Evolutionary conservation across 768 basidiomycete genomes (phyloP), one percentile per base, ranked within the genome.

Genomic region (Dendrothele bispora): DNA sequence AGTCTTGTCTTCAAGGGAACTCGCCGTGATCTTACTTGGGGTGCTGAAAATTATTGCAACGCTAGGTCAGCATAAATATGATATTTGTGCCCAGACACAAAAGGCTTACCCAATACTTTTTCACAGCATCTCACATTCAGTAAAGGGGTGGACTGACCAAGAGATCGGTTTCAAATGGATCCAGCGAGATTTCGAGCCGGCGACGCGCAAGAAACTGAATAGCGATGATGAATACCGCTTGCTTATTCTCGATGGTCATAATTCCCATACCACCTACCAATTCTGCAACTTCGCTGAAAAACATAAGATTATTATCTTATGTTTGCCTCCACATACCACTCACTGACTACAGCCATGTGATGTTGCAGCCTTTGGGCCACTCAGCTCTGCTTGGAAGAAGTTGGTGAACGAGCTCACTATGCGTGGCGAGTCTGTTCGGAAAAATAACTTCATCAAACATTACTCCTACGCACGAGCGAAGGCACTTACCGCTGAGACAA

Each of bases 271-370:
- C 26, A 50, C 48, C 15, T n/a, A 34, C 21, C 22, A 26, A 12
- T 58, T 58, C 45, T 25, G 42, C 20, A 22, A 43, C 7, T 58
- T 37, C 34, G 48, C 49, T 11, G 38, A 37, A 11, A n/a, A 40
- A 5, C 29, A 55, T 37, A 20, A 38, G 5, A 59, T 59, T 27
- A 37, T 49, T 29, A 21, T 58, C 10, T 14, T 59, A n/a, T 58
- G 57, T 38, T 43, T 55, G 14, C 57, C 57, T 12, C 39, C 54
- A 24, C 57, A 58, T 37, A 55, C 51, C 15, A 59, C 58, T 10
- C 57, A n/a, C n/a, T n/a, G n/a, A n/a, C n/a, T n/a, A n/a, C n/a
- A n/a, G n/a, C 54, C 49, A 4, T 43, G 25, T 17, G 57, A 59
- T 48, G 51, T 59, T 12, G 45, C 46, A 22, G 39, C 50, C 22